Base-by-base conservation (phyloP, 495 filamentous ascomycete species). In the Daldinia vernicosa region DNA sequence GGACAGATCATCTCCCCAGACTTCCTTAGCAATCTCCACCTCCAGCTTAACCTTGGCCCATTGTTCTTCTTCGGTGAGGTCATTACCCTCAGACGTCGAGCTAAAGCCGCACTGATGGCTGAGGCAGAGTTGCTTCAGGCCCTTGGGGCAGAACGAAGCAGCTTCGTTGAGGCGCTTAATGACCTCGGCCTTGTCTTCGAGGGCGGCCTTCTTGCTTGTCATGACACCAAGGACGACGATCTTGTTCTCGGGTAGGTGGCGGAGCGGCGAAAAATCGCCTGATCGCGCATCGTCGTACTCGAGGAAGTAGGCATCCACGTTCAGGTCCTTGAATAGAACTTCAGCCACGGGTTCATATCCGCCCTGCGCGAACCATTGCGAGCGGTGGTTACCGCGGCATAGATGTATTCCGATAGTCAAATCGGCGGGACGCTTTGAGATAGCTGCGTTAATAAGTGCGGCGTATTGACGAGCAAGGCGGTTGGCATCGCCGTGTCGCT, bases 31-130 rank as follows among this genome's bases (percentile, higher is more conserved):
- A 40, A 84, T 83, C 30, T 83, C 82, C 0, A 83, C 76, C 75
- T 81, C 74, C 4, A 83, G 72, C 26, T 75, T 67, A 17, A 84
- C 69, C 78, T 84, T 84, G 19, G 80, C 81, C 82, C 82, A 84
- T 67, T 90, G 87, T 76, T 90, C 83, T 56, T 90, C 88, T 69
- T 86, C 81, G 17, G 80, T 84, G 33, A 90, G 75, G 30, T 87
- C 78, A 72, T 91, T 89, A 17, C 89, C 89, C 74, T 87, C 88
- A 61, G 83, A 83, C 63, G 89, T 89, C 26, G 85, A 88, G 67
- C 87, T 89, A 77, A 91, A 90, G 11, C 89, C 89, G 77, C 89
- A 91, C 79, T 91, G 89, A 33, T 89, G 89, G 68, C 86, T 89
- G 40, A 90, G 78, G 70, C 89, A 89, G 51, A 91, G 76, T 70